Evolutionary conservation across 345 rosid genomes (phyloP).

Genomic region (Eutrema japonicum): DNA sequence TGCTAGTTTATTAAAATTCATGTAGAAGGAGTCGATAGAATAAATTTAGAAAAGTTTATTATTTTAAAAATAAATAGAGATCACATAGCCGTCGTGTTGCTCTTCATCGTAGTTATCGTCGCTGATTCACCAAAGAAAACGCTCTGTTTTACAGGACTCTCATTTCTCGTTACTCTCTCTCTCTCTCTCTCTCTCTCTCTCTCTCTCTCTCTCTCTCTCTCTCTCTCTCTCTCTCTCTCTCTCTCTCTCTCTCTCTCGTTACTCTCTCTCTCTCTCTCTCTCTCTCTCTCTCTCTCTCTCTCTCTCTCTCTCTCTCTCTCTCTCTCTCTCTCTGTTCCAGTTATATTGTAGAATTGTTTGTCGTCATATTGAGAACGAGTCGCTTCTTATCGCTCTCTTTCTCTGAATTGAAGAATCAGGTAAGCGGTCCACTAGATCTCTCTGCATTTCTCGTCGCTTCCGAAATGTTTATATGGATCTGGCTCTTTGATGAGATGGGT

Average conservation of each 20-base stretch:
- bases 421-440: slow-evolving; percentile 30
- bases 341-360: slow-evolving; percentile 14
- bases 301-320: slow-evolving; percentile 1
- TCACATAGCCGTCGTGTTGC: slow-evolving; percentile 40
- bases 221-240: no score
- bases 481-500: neutral
- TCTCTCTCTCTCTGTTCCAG: slow-evolving; percentile 19
- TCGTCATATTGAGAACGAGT: slow-evolving; percentile 22
- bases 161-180: neutral
- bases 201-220: no score
- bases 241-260: neutral
- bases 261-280: slow-evolving; percentile 1
- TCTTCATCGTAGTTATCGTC: slow-evolving; percentile 41
- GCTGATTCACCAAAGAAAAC: slow-evolving; percentile 22
- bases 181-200: no score
- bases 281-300: no score
- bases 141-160: slow-evolving; percentile 18
- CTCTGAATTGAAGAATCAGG: slow-evolving; percentile 25
- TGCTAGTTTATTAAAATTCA: neutral
- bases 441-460: neutral
- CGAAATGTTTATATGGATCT: slow-evolving; percentile 8
- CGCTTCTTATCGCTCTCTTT: neutral
- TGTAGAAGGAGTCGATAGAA: neutral
- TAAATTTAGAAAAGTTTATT: neutral
- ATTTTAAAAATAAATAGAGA: neutral